A percentile compares a stretch with the other conserved stretches of the same genome.
These are phyloP conservation scores for Gracilaria gracilis DNA, from an alignment of 23 red algal genomes.

Conservation along the genomic window DNA sequence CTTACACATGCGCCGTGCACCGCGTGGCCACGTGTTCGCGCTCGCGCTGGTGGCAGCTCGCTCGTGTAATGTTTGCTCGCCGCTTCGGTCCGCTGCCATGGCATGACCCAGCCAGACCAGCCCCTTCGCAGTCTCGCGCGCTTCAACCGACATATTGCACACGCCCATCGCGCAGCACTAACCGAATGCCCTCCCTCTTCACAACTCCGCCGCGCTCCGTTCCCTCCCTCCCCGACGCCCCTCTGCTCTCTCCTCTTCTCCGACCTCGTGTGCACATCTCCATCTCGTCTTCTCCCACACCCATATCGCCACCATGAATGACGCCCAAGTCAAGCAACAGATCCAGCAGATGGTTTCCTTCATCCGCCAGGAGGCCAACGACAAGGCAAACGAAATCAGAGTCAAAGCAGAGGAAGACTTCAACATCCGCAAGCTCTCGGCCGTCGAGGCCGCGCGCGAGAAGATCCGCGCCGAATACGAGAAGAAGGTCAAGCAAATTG, in stretches of 20 bases:
- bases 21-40: not conserved
- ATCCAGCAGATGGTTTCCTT: constrained; percentile 99
- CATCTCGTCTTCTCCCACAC: not conserved
- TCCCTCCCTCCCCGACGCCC: not conserved
- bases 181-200: constrained; percentile 12
- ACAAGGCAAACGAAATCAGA: constrained; percentile 95
- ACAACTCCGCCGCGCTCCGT: not conserved
- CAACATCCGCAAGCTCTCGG: constrained; percentile 95
- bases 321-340: constrained; percentile 97
- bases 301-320: constrained; percentile 85
- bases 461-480: constrained; percentile 98
- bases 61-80: not conserved
- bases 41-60: not conserved
- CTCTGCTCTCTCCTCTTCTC: not conserved
- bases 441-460: constrained; percentile 88
- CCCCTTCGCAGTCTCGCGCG: not conserved
- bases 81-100: not conserved
- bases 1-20: not conserved
- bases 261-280: not conserved
- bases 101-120: not conserved
- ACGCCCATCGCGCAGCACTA: not conserved
- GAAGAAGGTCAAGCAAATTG: constrained; percentile 92
- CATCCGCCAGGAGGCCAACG: constrained; percentile 98
- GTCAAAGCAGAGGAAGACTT: constrained; percentile 99
- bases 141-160: constrained; percentile 9